A percentile compares a stretch with the other conserved stretches of the same genome.
Conservation (phyloP, 2,329 filamentous ascomycete species). For the Neonectria magnoliae region DNA sequence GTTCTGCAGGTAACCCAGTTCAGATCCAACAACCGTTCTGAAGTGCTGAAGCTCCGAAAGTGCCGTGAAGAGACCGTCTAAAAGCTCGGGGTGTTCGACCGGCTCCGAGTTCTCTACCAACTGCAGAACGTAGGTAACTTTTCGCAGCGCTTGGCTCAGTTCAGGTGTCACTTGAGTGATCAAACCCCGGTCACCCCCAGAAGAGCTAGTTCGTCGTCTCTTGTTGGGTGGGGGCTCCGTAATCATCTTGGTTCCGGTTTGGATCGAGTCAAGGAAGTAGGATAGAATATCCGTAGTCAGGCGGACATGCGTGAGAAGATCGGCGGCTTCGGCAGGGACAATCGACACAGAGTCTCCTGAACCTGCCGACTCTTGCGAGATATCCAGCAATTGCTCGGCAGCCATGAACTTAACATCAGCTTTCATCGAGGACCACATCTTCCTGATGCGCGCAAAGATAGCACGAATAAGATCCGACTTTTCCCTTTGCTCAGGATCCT, state of each 20-base stretch:
- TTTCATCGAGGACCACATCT: slow-evolving; percentile 79
- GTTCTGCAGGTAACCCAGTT: slow-evolving; percentile 89
- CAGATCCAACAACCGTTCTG: slow-evolving; percentile 81
- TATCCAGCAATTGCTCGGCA: slow-evolving; percentile 70
- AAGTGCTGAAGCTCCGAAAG: slow-evolving; percentile 90
- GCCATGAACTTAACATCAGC: slow-evolving; percentile 67
- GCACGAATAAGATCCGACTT: slow-evolving; percentile 66
- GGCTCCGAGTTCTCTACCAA: slow-evolving; percentile 84
- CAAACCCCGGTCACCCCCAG: slow-evolving; percentile 69
- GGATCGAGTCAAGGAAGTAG: slow-evolving; percentile 77
- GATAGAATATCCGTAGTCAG: slow-evolving; percentile 78
- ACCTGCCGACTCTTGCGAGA: slow-evolving; percentile 60
- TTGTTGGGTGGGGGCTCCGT: slow-evolving; percentile 80
- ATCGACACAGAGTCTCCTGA: slow-evolving; percentile 48
- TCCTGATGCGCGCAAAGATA: slow-evolving; percentile 74
- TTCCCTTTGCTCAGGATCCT: slow-evolving; percentile 51
- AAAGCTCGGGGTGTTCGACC: slow-evolving; percentile 77
- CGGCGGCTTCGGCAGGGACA: slow-evolving; percentile 70
- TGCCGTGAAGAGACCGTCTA: slow-evolving; percentile 82
- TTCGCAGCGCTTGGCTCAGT: slow-evolving; percentile 74
- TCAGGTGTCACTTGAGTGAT: slow-evolving; percentile 71
- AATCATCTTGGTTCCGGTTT: slow-evolving; percentile 77
- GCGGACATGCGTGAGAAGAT: slow-evolving; percentile 77
- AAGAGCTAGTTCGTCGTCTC: slow-evolving; percentile 80
- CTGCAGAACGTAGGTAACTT: slow-evolving; percentile 88